Base-by-base conservation (phyloP, 2,329 filamentous ascomycete genomes). In the Aspergillus phoenicis region DNA sequence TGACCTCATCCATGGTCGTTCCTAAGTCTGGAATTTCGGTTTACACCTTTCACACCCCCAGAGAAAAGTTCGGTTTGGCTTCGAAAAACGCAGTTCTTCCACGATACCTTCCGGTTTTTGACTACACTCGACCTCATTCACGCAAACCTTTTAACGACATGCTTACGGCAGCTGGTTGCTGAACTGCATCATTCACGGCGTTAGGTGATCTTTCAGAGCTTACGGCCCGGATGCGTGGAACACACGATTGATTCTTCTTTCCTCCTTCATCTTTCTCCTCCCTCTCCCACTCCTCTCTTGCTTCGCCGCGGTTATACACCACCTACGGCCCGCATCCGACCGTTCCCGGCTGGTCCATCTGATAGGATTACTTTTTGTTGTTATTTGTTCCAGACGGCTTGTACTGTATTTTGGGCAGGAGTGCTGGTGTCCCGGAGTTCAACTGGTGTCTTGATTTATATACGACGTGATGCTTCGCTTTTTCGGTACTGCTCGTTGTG, bases 201-300 rank as follows among this genome's bases (percentile, higher is more conserved):
- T 75, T 72, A 62, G 64, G 65, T 69, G 68, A 65, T 68, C 63
- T 71, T 68, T 70, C 57, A 30, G 66, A 74, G 60, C 64, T 67
- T 68, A 62, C 59, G 66, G 70, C 70, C 68, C 66, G 71, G 71
- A 70, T 72, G 70, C 71, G 68, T 73, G 71, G 71, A 66, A 26
- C 52, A 20, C 24, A 22, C 11, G 15, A 24, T n/a, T 22, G 66
- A 61, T 53, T 61, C 57, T 58, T 20, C 51, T 60, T 59, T 61
- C 17, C 28, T 48, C 43, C 57, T 51, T 63, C 55, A 47, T 52
- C 55, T 55, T 52, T 54, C 55, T 49, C 48, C 28, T 60, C 41
- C 43, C 59, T 48, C 48, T 59, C 51, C 26, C 24, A 56, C 47
- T 59, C 30, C 39, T 20, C 53, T 47, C 28, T 22, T 43, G 22